phyloP scores from a whole-genome alignment of 2,329 filamentous ascomycete genomes.

The Coleophoma crateriformis region DNA sequence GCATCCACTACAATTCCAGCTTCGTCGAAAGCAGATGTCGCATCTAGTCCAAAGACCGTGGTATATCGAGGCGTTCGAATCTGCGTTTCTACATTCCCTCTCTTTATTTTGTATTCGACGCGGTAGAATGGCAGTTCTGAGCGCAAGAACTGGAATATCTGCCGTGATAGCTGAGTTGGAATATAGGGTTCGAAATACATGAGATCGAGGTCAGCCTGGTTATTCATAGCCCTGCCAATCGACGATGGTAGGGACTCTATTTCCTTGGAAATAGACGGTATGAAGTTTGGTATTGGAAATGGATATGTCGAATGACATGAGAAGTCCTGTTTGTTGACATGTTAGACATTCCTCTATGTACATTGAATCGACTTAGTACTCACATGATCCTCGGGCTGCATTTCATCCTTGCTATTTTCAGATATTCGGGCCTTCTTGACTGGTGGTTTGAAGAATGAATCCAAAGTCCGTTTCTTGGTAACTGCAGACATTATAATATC shows the following conservation, averaged over 20 bases:
- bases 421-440: conserved; percentile 31
- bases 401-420: conserved; percentile 3
- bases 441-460: conserved; percentile 59
- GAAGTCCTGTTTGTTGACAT: conserved; percentile 9
- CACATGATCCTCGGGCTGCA: conserved; percentile 3
- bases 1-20: conserved; percentile 36
- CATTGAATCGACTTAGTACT: neutral
- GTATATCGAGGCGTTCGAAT: conserved; percentile 56
- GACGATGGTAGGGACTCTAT: conserved; percentile 42
- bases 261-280: conserved; percentile 31
- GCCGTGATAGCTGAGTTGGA: conserved; percentile 44
- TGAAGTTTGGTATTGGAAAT: conserved; percentile 41
- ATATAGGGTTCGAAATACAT: conserved; percentile 74
- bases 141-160: conserved; percentile 67
- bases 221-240: conserved; percentile 50
- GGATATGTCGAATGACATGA: conserved; percentile 42
- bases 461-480: conserved; percentile 56
- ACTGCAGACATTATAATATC: conserved; percentile 19
- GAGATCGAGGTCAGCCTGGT: conserved; percentile 67
- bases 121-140: conserved; percentile 70
- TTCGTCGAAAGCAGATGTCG: conserved; percentile 55
- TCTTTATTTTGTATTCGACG: conserved; percentile 67
- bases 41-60: conserved; percentile 53
- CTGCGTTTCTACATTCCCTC: conserved; percentile 54
- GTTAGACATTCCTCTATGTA: neutral